These are phyloP conservation scores for Endocalyx cinctus DNA, from an alignment of 2,329 filamentous ascomycete species.

Conservation along the genomic window DNA sequence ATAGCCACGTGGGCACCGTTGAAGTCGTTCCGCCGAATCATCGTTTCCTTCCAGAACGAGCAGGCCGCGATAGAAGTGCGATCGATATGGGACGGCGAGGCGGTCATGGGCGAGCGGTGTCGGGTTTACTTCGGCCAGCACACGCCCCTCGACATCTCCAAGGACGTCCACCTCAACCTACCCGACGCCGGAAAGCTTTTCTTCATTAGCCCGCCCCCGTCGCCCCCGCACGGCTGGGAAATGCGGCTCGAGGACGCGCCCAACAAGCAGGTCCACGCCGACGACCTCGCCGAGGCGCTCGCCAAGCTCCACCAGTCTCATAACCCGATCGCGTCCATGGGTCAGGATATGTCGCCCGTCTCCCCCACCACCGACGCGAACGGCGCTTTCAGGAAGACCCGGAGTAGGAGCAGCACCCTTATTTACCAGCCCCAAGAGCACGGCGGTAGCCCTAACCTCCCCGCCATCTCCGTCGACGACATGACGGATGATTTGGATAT, in stretches of 20 bases:
- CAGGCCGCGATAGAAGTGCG: slow-evolving; percentile 68
- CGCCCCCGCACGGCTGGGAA: slow-evolving; percentile 66
- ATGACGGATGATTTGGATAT: slow-evolving; percentile 52
- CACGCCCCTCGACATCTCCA: slow-evolving; percentile 47
- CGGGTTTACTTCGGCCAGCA: slow-evolving; percentile 65
- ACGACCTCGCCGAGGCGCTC: slow-evolving; percentile 63
- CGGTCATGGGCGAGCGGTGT: slow-evolving; percentile 64
- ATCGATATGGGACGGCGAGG: slow-evolving; percentile 68
- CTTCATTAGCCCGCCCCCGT: slow-evolving; percentile 67
- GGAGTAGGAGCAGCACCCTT: slow-evolving; percentile 61
- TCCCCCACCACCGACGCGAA: slow-evolving; percentile 39
- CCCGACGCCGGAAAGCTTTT: slow-evolving; percentile 68
- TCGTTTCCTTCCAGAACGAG: slow-evolving; percentile 70
- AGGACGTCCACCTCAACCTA: slow-evolving; percentile 57
- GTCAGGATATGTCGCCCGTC: slow-evolving; percentile 24
- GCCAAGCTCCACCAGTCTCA: slow-evolving; percentile 57
- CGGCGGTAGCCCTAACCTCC: slow-evolving; percentile 51
- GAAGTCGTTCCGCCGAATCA: slow-evolving; percentile 76
- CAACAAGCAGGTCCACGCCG: slow-evolving; percentile 65
- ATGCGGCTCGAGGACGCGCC: slow-evolving; percentile 63
- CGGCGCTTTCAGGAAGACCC: slow-evolving; percentile 26
- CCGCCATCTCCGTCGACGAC: slow-evolving; percentile 63
- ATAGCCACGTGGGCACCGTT: slow-evolving; percentile 77
- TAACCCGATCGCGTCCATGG: slow-evolving; percentile 17
- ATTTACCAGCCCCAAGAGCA: slow-evolving; percentile 60